Evolutionary conservation across 805 yeast species (phyloP).

Genomic region (Lipomyces sp.): DNA sequence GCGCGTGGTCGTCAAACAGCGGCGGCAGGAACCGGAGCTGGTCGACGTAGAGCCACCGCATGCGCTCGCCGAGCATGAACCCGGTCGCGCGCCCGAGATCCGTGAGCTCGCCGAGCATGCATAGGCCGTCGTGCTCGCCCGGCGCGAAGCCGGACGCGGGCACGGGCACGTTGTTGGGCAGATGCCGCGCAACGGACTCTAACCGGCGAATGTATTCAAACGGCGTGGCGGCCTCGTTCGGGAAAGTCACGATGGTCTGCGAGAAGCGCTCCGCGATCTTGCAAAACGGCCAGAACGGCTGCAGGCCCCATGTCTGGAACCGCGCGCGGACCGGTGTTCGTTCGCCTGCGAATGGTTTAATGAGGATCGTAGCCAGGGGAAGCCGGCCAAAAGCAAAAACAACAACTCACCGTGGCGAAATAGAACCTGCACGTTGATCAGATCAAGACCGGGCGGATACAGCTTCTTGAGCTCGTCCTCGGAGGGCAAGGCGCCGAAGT

Average conservation of each 20-base stretch:
- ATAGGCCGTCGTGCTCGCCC: constrained; percentile 16
- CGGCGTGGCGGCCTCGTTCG: constrained; percentile 19
- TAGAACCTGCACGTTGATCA: constrained; percentile 25
- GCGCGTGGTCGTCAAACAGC: constrained; percentile 12
- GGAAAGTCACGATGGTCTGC: constrained; percentile 23
- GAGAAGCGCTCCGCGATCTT: constrained; percentile 19
- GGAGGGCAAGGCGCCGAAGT: constrained; percentile 16
- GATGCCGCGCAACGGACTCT: constrained; percentile 23
- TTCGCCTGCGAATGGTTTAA: constrained; percentile 13
- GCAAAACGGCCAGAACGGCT: constrained; percentile 29
- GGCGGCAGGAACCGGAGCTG: constrained; percentile 21
- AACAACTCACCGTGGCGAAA: constrained; percentile 22
- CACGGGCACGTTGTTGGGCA: constrained; percentile 23
- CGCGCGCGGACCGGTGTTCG: constrained; percentile 30
- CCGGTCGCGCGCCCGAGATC: constrained; percentile 29
- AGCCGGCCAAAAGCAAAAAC: neutral
- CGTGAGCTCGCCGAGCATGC: constrained; percentile 28
- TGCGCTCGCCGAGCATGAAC: constrained; percentile 21
- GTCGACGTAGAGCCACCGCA: constrained; percentile 26
- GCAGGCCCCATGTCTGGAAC: constrained; percentile 27
- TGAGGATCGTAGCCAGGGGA: too few species aligned
- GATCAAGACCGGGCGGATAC: constrained; percentile 24
- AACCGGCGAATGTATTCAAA: constrained; percentile 24
- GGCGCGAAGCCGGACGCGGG: constrained; percentile 20
- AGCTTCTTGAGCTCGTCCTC: constrained; percentile 16